Evolutionary conservation across 306 rosid species (phyloP).

Genomic region (Leucaena leucocephala): DNA sequence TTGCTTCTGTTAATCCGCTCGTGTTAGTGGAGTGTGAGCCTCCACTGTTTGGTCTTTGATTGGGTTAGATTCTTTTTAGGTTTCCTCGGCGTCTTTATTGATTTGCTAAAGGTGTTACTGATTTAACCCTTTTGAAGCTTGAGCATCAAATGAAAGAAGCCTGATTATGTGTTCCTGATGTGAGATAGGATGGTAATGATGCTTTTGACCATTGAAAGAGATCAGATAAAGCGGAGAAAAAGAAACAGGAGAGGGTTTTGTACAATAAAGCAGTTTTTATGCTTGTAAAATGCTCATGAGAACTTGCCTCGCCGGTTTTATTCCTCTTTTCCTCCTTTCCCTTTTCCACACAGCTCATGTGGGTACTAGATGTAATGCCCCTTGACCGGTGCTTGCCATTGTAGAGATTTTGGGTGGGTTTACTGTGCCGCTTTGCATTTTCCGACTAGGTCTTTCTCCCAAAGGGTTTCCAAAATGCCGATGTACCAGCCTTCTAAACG

Average conservation of each 20-base stretch:
- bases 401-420: constrained; percentile 34
- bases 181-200: constrained; percentile 51
- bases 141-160: constrained; percentile 49
- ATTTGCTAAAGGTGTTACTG: constrained; percentile 40
- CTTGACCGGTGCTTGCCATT: constrained; percentile 47
- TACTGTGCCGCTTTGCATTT: constrained; percentile 15
- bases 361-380: constrained; percentile 46
- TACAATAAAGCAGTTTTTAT: constrained; percentile 39
- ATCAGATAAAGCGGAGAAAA: constrained; percentile 45
- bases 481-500: constrained; percentile 67
- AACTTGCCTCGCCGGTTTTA: constrained; percentile 20
- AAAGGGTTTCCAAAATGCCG: constrained; percentile 54
- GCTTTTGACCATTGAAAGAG: constrained; percentile 64
- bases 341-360: constrained; percentile 31
- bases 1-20: constrained; percentile 30
- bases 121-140: constrained; percentile 50
- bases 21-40: not conserved
- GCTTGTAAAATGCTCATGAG: constrained; percentile 35
- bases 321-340: constrained; percentile 1
- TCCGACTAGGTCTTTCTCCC: constrained; percentile 7
- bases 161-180: constrained; percentile 56
- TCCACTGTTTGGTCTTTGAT: constrained; percentile 44
- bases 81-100: constrained; percentile 39
- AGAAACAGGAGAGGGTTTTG: constrained; percentile 27
- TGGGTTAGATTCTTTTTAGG: constrained; percentile 40